Evolutionary conservation across 345 rosid genomes (phyloP), one percentile per base, ranked within the genome.

Genomic region (Triadica sebifera): DNA sequence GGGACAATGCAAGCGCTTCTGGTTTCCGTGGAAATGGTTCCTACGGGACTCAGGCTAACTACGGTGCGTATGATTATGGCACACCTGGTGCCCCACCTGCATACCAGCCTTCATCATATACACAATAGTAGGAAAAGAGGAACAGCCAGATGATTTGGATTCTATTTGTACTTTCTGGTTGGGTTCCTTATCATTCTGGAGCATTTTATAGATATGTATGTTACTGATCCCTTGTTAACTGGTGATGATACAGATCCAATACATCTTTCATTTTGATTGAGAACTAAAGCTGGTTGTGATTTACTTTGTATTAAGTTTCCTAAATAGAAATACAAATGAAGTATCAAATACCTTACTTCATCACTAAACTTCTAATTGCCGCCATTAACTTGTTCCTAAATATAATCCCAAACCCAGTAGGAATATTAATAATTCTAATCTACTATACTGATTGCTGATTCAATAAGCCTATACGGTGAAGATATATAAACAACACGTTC

Each of bases 21-120:
- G 79, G 80, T 52, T 78, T 74, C n/a, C 79, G 80, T 4, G 45
- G 70, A 22, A 38, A 69, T 38, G 45, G 83, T 69, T 37, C 81
- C 12, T 80, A 81, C 59, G 82, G 77, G 3, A 80, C 79, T 4
- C 89, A 81, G 74, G 52, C 81, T 19, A 80, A 75, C 61, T 86
- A 82, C 59, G 77, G 75, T 46, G 59, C 70, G 0, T 86, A 80
- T 16, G 85, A 87, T 64, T 84, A 81, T 67, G 68, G 74, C 50
- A 37, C 34, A 1, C 2, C 85, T 47, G 82, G 79, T 25, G 74
- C 81, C 0, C 77, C 77, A 3, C 47, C 86, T 22, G 38, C 70
- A 1, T 79, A 77, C 63, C 88, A 79, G 47, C 77, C 88, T 67
- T 19, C 86, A 55, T 53, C 88, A 8, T 81, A 73, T 5, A 64